These are phyloP conservation scores for Hypomontagnella monticulosa DNA, from an alignment of 495 filamentous ascomycete species.

Conservation along the genomic window DNA sequence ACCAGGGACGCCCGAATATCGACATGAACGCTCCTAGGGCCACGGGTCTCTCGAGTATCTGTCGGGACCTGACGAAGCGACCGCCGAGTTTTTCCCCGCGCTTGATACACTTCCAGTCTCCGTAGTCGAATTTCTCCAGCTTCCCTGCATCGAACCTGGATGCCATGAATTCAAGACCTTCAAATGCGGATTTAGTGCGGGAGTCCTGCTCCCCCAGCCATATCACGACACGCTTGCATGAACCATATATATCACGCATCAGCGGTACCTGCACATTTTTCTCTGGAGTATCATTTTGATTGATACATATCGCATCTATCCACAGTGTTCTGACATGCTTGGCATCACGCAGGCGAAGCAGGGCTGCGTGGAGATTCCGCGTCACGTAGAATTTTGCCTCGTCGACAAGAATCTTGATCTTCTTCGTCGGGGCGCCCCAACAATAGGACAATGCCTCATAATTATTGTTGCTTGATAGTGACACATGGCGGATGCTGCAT, in stretches of 20 bases:
- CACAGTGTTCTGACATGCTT: slow-evolving; percentile 5
- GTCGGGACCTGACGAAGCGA: background rate
- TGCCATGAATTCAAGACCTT: slow-evolving; percentile 12
- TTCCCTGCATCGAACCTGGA: background rate
- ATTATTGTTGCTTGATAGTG: background rate
- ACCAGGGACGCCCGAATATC: slow-evolving; percentile 9
- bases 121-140: background rate
- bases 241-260: slow-evolving; percentile 5
- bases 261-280: slow-evolving; percentile 10
- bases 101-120: slow-evolving; percentile 8
- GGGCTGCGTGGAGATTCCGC: slow-evolving; percentile 8
- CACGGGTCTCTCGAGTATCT: background rate
- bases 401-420: background rate
- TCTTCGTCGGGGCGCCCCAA: background rate
- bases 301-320: slow-evolving; percentile 18
- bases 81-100: background rate
- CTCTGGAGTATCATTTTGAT: slow-evolving; percentile 6
- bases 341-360: slow-evolving; percentile 6
- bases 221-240: slow-evolving; percentile 8
- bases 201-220: slow-evolving; percentile 8
- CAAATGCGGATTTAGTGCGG: slow-evolving; percentile 7
- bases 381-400: slow-evolving; percentile 6
- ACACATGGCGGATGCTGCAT: slow-evolving; percentile 8
- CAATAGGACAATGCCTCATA: slow-evolving; percentile 10
- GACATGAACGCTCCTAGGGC: background rate